Percentiles rank a stretch among this genome's conserved stretches.
Evolutionary conservation across 441 rosid genomes (phyloP).

Genomic region (Euphorbia celastroides): DNA sequence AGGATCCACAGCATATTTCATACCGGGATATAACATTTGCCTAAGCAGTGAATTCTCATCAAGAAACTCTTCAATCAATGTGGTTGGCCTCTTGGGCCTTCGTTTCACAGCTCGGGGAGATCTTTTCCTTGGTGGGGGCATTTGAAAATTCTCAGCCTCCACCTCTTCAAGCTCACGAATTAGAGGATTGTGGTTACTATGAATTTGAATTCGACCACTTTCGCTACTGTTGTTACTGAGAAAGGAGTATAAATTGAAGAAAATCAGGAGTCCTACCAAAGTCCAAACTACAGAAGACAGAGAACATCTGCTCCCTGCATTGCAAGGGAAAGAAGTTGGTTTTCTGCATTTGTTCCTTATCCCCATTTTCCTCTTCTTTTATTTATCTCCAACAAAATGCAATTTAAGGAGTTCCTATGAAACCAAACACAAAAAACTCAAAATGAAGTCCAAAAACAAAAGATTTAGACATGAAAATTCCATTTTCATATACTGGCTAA

Average conservation of each 20-base stretch:
- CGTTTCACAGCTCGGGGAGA: constrained; percentile 76
- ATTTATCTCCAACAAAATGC: constrained; percentile 45
- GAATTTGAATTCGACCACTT: constrained; percentile 36
- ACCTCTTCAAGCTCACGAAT: constrained; percentile 65
- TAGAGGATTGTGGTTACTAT: constrained; percentile 27
- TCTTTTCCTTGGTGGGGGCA: constrained; percentile 75
- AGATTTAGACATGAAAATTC: background rate
- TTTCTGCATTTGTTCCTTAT: constrained; percentile 71
- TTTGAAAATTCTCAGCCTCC: constrained; percentile 62
- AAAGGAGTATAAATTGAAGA: constrained; percentile 51
- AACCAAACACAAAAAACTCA: constrained; percentile 22
- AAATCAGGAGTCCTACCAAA: constrained; percentile 60
- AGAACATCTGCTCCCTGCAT: constrained; percentile 76
- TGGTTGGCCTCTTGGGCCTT: constrained; percentile 59
- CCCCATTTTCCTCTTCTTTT: constrained; percentile 52
- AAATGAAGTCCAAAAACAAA: constrained; percentile 1
- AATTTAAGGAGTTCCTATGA: constrained; percentile 43
- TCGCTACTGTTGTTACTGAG: constrained; percentile 35
- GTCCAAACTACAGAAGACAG: constrained; percentile 50
- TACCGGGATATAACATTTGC: constrained; percentile 62
- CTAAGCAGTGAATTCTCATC: constrained; percentile 81
- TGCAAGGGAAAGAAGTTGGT: constrained; percentile 59
- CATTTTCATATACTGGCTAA: background rate
- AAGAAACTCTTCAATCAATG: constrained; percentile 81
- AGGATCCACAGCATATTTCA: constrained; percentile 58